Base-by-base conservation (phyloP, 2,329 filamentous ascomycete species). In the Paracoccidioides lutzii region DNA sequence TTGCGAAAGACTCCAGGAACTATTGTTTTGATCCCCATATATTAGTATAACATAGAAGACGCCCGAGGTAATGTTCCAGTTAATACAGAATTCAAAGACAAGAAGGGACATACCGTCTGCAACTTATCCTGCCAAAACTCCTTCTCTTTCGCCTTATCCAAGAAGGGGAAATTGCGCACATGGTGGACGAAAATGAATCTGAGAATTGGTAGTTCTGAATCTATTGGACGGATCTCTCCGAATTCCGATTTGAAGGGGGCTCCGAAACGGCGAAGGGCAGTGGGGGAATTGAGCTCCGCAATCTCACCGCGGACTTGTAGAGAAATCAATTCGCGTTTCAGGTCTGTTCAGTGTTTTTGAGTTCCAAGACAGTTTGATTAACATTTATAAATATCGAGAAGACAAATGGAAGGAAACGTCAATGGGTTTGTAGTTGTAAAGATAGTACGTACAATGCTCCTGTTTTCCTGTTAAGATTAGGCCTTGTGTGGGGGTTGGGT, bases 61-160 rank as follows among this genome's bases (percentile, higher is more conserved):
- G 14, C 10, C 7, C 10, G 35, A 37, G 10, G 10, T 7, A 6
- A 37, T 37, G 10, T 6, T 10, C 6, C 35, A 6, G 10, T 37
- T 37, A 37, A 10, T 37, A 37, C 35, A 37, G 35, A 37, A 37
- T 7, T 7, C 6, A 37, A 37, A 37, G 35, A 9, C 2, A 15
- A 15, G 38, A 40, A 22, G 44, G 14, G 55, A 83, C 87, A 63
- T 74, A 95, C 88, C 67, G 90, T 82, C 76, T 98, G 93, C 58
- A 98, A 76, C 71, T 95, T 97, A 69, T 97, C 90, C 74, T 98
- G 93, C 93, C 93, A 98, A 67, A 98, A 98, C 73, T 98, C 93
- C 79, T 97, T 95, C 79, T 98, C 93, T 66, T 83, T 86, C 28
- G 93, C 93, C 77, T 95, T 89, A 72, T 98, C 90, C 60, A 98